phyloP scores from a whole-genome alignment of 768 basidiomycete species.

The Kwoniella shandongensis region DNA sequence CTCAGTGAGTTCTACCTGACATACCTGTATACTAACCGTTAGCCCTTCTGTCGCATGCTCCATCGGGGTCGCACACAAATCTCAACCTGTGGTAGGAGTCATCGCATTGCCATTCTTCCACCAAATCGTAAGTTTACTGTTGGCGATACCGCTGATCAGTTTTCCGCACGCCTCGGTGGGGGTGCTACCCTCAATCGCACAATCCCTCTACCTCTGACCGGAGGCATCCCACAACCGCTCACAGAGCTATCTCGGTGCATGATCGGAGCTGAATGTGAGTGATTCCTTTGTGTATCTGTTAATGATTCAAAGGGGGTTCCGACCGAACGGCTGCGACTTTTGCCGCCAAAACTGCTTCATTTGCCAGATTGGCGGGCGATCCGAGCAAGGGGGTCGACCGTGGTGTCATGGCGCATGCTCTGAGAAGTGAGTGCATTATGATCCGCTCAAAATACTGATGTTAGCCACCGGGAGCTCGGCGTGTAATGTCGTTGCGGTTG shows the following conservation, averaged over 20 bases:
- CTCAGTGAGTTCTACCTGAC: slow-evolving; percentile 58
- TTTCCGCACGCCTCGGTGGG: slow-evolving; percentile 71
- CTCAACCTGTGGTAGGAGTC: slow-evolving; percentile 79
- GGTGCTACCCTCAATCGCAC: slow-evolving; percentile 71
- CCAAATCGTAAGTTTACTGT: slow-evolving; percentile 62
- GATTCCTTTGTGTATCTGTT: not conserved
- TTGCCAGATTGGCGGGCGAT: slow-evolving; percentile 72
- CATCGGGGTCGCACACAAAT: slow-evolving; percentile 78
- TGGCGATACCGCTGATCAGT: slow-evolving; percentile 47
- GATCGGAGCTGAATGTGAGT: slow-evolving; percentile 69
- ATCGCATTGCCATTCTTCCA: slow-evolving; percentile 88
- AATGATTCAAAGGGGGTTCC: slow-evolving; percentile 53
- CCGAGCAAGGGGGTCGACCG: slow-evolving; percentile 62
- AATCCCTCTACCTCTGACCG: slow-evolving; percentile 65
- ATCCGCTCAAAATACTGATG: not conserved
- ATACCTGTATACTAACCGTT: slow-evolving; percentile 59
- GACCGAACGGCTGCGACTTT: slow-evolving; percentile 65
- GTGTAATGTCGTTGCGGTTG: slow-evolving; percentile 62
- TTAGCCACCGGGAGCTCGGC: slow-evolving; percentile 17
- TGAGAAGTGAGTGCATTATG: slow-evolving; percentile 58
- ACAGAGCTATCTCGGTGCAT: slow-evolving; percentile 68
- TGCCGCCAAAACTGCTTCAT: slow-evolving; percentile 64
- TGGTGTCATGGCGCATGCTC: slow-evolving; percentile 78
- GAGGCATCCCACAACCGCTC: slow-evolving; percentile 59
- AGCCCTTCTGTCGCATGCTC: slow-evolving; percentile 81